phyloP scores from a whole-genome alignment of 2,329 filamentous ascomycete genomes.

The Cladosporium velox region DNA sequence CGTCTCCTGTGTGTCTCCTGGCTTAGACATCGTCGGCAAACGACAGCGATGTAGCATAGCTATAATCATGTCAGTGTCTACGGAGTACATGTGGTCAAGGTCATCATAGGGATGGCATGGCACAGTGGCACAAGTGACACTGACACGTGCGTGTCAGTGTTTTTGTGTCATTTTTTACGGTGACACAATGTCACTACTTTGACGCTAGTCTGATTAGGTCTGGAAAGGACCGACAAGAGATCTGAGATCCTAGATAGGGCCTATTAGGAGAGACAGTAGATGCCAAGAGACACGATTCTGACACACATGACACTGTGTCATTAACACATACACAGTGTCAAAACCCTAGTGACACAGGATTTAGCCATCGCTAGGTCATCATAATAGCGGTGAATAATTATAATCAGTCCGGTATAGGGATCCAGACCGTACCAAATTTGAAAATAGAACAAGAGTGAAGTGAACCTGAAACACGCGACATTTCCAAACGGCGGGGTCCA shows the following conservation, averaged over 20 bases:
- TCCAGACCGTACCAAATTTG: neutral
- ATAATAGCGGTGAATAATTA: neutral
- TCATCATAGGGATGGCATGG: neutral
- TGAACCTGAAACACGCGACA: slow-evolving; percentile 5
- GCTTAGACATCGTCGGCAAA: neutral
- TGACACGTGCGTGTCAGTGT: no score
- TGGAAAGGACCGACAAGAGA: no score
- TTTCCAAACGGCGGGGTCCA: slow-evolving; percentile 1
- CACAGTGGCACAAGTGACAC: no score
- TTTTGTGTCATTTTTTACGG: no score
- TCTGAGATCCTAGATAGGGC: no score
- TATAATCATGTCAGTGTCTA: neutral
- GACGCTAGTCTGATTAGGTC: no score
- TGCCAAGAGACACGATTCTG: no score
- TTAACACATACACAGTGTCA: no score
- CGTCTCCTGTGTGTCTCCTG: neutral
- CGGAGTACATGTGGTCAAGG: neutral
- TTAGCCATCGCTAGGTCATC: neutral
- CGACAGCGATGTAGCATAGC: neutral
- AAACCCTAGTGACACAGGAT: no score
- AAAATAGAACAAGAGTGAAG: neutral
- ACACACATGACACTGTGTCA: no score
- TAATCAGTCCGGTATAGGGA: neutral
- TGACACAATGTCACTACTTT: no score
- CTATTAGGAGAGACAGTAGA: no score